phyloP scores from a whole-genome alignment of 805 yeast species.

The Ogataea ramenticola region DNA sequence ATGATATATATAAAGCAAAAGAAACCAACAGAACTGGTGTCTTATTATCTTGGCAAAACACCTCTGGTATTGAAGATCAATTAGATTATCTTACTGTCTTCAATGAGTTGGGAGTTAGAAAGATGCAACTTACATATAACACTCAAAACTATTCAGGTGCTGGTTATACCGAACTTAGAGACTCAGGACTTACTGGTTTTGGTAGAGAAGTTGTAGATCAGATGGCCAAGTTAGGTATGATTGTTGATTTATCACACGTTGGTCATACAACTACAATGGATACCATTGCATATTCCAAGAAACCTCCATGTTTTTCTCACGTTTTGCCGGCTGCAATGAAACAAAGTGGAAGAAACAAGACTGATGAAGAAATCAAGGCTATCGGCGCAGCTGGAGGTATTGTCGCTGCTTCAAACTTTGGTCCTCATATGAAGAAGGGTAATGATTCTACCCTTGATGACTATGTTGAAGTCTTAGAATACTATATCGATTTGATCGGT shows the following conservation, averaged over 20 bases:
- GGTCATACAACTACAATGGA: slow-evolving; percentile 39
- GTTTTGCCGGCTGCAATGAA: slow-evolving; percentile 13
- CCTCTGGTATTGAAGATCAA: slow-evolving; percentile 13
- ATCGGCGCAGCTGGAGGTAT: slow-evolving; percentile 14
- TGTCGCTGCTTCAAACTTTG: slow-evolving; percentile 14
- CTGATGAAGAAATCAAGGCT: slow-evolving; percentile 14
- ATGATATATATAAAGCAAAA: slow-evolving; percentile 13
- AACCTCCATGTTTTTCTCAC: slow-evolving; percentile 23
- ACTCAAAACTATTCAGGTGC: slow-evolving; percentile 16
- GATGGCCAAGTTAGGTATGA: slow-evolving; percentile 43
- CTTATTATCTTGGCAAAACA: slow-evolving; percentile 13
- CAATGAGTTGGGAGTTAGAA: slow-evolving; percentile 11
- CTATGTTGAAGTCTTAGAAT: slow-evolving; percentile 35
- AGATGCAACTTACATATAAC: slow-evolving; percentile 14
- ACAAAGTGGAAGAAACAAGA: slow-evolving; percentile 12
- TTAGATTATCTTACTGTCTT: slow-evolving; percentile 12
- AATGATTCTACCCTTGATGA: slow-evolving; percentile 33
- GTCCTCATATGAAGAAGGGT: slow-evolving; percentile 14
- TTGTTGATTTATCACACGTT: slow-evolving; percentile 43
- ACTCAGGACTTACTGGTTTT: slow-evolving; percentile 32
- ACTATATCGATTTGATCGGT: slow-evolving; percentile 34
- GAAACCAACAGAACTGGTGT: slow-evolving; percentile 13
- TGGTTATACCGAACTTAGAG: slow-evolving; percentile 14
- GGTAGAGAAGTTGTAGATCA: slow-evolving; percentile 34
- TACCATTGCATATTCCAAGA: slow-evolving; percentile 19